These are phyloP conservation scores for Talaromyces stipitatus DNA, from an alignment of 495 filamentous ascomycete species.

Conservation along the genomic window DNA sequence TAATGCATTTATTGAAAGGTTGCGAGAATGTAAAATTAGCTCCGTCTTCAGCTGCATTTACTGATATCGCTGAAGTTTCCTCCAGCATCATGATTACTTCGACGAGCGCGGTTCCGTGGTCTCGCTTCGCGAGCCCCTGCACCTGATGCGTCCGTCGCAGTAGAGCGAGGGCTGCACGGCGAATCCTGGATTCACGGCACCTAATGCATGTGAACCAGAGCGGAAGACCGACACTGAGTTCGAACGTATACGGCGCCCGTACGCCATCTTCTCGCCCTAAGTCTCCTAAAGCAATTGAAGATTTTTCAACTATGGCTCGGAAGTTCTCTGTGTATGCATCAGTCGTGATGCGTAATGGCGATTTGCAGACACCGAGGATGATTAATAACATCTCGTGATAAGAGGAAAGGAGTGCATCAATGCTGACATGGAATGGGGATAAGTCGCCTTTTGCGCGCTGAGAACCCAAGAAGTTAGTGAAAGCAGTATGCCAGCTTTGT, in stretches of 20 bases:
- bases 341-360: conserved; percentile 10
- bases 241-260: conserved; percentile 31
- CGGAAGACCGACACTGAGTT: conserved; percentile 25
- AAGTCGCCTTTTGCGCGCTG: conserved; percentile 4
- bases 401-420: conserved; percentile 15
- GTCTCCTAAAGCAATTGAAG: conserved; percentile 10
- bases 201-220: conserved; percentile 24
- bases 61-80: conserved; percentile 12
- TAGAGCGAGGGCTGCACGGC: conserved; percentile 21
- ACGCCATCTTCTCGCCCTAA: conserved; percentile 13
- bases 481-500: conserved; percentile 17
- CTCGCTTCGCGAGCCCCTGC: conserved; percentile 22
- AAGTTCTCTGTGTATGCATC: conserved; percentile 22
- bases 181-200: conserved; percentile 23
- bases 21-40: neutral
- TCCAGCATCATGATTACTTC: conserved; percentile 23
- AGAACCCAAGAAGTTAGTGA: conserved; percentile 13
- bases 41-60: neutral
- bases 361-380: conserved; percentile 7
- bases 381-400: conserved; percentile 20
- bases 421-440: conserved; percentile 10
- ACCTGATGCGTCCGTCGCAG: conserved; percentile 18
- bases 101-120: conserved; percentile 8
- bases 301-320: conserved; percentile 23
- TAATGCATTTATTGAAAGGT: neutral